These are phyloP conservation scores for Nothophoma quercina DNA, from an alignment of 2,329 filamentous ascomycete species.

Conservation along the genomic window DNA sequence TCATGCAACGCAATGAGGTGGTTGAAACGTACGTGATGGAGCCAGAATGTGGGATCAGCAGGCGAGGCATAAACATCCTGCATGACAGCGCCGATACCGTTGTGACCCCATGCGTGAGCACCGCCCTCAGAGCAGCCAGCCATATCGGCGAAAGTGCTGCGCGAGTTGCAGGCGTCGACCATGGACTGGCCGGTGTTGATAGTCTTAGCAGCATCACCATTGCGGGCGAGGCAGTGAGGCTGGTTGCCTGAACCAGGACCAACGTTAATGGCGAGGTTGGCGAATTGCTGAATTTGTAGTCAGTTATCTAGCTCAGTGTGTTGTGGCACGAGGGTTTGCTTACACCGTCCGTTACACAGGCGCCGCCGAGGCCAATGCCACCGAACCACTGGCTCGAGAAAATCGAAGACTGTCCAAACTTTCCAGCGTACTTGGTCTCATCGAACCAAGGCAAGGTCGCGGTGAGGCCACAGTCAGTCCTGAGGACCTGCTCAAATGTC, in stretches of 20 bases:
- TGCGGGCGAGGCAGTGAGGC: slow-evolving; percentile 44
- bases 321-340: slow-evolving; percentile 21
- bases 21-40: background rate
- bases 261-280: slow-evolving; percentile 41
- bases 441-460: slow-evolving; percentile 50
- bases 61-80: slow-evolving; percentile 43
- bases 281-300: slow-evolving; percentile 37
- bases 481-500: slow-evolving; percentile 52
- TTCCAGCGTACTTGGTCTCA: slow-evolving; percentile 45
- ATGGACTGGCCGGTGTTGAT: slow-evolving; percentile 38
- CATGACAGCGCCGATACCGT: slow-evolving; percentile 47
- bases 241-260: slow-evolving; percentile 40
- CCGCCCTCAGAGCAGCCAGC: slow-evolving; percentile 38
- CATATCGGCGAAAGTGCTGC: slow-evolving; percentile 38
- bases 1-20: too few relatives aligned
- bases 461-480: slow-evolving; percentile 53
- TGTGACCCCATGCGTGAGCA: slow-evolving; percentile 47
- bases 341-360: slow-evolving; percentile 46
- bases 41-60: slow-evolving; percentile 42
- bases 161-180: slow-evolving; percentile 40
- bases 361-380: slow-evolving; percentile 29
- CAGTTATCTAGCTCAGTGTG: slow-evolving; percentile 8
- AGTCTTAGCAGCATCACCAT: slow-evolving; percentile 35
- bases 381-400: slow-evolving; percentile 42
- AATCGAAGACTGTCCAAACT: slow-evolving; percentile 39